Percentiles rank a stretch among this genome's conserved stretches.
Evolutionary conservation across 768 basidiomycete genomes (phyloP).

Genomic region (Termitomyces heimii): DNA sequence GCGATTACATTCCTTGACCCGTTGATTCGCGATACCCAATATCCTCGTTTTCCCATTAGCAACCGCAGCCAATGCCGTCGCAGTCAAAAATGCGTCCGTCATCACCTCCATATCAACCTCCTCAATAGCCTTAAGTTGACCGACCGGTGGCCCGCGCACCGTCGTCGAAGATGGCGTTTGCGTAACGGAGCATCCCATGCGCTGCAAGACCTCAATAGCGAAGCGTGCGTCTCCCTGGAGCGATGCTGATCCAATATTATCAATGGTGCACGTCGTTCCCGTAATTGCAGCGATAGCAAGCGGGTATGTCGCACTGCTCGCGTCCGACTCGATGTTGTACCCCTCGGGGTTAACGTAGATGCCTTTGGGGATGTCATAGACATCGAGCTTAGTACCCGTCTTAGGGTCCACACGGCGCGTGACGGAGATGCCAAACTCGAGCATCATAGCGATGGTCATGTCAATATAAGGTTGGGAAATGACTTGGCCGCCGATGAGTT

Average conservation of each 20-base stretch:
- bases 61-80: constrained; percentile 87
- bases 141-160: constrained; percentile 82
- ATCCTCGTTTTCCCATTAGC: constrained; percentile 71
- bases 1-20: constrained; percentile 97
- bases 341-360: constrained; percentile 69
- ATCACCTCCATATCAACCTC: constrained; percentile 98
- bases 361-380: constrained; percentile 84
- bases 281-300: constrained; percentile 96
- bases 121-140: constrained; percentile 76
- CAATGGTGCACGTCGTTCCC: constrained; percentile 91
- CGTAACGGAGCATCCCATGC: constrained; percentile 89
- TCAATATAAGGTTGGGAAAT: constrained; percentile 99
- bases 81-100: constrained; percentile 99
- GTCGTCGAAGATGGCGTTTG: constrained; percentile 90
- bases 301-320: constrained; percentile 94
- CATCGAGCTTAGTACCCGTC: constrained; percentile 61
- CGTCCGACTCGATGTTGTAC: constrained; percentile 94
- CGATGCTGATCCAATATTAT: constrained; percentile 85
- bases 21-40: constrained; percentile 92
- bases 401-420: constrained; percentile 53
- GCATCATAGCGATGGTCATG: constrained; percentile 99
- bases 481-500: constrained; percentile 90
- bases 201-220: constrained; percentile 86
- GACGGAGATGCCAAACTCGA: constrained; percentile 80
- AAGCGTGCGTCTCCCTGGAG: constrained; percentile 98